Conservation (phyloP, 768 basidiomycete species). For the Nidularia pulvinata region DNA sequence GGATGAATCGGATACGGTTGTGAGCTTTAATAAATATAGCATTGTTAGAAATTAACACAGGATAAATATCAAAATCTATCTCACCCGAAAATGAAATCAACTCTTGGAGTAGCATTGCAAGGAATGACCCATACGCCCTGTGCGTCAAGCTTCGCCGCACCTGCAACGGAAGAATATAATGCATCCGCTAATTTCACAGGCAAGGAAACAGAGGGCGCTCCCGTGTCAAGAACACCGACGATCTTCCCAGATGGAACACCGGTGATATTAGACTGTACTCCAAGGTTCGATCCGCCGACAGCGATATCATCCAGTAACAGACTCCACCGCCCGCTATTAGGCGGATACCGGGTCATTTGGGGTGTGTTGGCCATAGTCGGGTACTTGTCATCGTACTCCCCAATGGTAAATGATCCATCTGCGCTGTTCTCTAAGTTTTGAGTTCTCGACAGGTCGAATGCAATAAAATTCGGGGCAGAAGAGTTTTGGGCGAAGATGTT, state of each 20-base stretch:
- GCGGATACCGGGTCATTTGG: slow-evolving; percentile 28
- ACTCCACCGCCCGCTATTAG: slow-evolving; percentile 36
- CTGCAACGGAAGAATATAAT: slow-evolving; percentile 35
- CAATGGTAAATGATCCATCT: slow-evolving; percentile 39
- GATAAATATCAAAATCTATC: slow-evolving; percentile 15
- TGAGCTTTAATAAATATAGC: slow-evolving; percentile 12
- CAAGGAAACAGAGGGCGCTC: slow-evolving; percentile 34
- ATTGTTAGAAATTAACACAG: background rate
- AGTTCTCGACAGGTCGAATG: slow-evolving; percentile 38
- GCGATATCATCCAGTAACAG: slow-evolving; percentile 33
- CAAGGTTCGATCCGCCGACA: slow-evolving; percentile 23
- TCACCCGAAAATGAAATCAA: slow-evolving; percentile 38
- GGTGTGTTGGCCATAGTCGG: slow-evolving; percentile 22
- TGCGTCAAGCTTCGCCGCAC: slow-evolving; percentile 22
- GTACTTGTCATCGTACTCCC: slow-evolving; percentile 36
- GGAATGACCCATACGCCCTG: slow-evolving; percentile 33
- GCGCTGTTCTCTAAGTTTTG: slow-evolving; percentile 34
- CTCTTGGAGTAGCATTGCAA: slow-evolving; percentile 26
- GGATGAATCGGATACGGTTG: slow-evolving; percentile 38
- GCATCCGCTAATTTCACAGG: slow-evolving; percentile 27
- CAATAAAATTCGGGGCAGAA: slow-evolving; percentile 32
- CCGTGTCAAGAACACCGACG: slow-evolving; percentile 41
- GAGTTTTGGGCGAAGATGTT: slow-evolving; percentile 37
- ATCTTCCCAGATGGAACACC: slow-evolving; percentile 24
- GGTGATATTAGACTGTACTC: slow-evolving; percentile 22